Evolutionary conservation across 2,329 filamentous ascomycete genomes (phyloP).

Genomic region (Aspergillus latus): DNA sequence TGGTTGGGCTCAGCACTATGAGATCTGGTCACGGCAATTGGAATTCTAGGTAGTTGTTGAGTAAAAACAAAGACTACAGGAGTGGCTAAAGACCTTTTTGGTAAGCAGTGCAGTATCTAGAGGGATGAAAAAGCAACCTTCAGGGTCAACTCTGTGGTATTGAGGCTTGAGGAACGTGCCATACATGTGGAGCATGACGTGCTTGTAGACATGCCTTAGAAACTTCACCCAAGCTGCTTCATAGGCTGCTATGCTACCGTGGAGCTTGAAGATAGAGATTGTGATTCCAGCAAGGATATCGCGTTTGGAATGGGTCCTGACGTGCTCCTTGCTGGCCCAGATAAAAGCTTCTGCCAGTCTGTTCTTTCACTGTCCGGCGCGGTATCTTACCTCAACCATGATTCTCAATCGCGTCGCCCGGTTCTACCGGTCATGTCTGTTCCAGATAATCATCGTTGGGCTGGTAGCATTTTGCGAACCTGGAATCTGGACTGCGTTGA

Average conservation of each 20-base stretch:
- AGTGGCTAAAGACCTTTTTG: no score
- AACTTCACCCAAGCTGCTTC: background rate
- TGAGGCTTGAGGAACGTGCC: background rate
- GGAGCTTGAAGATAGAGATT: background rate
- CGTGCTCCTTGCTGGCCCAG: background rate
- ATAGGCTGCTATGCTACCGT: background rate
- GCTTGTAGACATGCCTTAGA: background rate
- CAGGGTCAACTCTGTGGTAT: no score
- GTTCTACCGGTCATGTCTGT: constrained; percentile 11
- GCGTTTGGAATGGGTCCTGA: constrained; percentile 2
- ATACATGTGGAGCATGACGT: constrained; percentile 10
- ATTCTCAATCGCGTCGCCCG: background rate
- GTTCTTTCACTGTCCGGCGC: background rate
- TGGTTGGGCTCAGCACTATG: no score
- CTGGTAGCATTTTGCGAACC: constrained; percentile 13
- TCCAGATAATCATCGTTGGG: constrained; percentile 11
- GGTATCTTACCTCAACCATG: background rate
- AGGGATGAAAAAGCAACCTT: no score
- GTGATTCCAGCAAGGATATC: background rate
- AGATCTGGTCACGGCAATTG: no score
- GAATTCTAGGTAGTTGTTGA: no score
- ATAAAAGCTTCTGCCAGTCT: background rate
- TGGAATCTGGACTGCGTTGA: constrained; percentile 8
- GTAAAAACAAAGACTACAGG: no score
- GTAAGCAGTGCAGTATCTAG: no score